These are phyloP conservation scores for Acer saccharum DNA, from an alignment of 345 rosid genomes.

Conservation along the genomic window DNA sequence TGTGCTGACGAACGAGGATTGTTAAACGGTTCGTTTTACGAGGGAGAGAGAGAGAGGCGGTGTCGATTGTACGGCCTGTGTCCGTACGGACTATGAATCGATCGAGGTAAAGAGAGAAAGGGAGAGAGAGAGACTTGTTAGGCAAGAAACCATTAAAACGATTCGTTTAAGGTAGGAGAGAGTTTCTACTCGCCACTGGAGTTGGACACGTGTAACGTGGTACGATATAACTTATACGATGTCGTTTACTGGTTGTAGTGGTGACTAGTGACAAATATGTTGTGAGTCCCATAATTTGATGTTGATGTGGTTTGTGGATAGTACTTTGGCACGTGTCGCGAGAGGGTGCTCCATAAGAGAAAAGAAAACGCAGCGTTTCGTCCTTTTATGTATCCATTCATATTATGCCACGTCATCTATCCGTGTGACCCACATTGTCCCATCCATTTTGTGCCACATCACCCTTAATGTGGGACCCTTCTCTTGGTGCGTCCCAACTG, in stretches of 20 bases:
- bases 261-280: neutral
- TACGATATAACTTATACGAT: neutral
- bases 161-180: neutral
- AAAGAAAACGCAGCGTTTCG: neutral
- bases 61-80: no score
- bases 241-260: neutral
- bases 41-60: no score
- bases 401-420: neutral
- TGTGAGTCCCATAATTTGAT: neutral
- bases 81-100: no score
- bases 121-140: no score
- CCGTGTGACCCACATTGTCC: neutral
- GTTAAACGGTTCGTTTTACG: no score
- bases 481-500: no score
- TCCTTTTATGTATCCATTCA: neutral
- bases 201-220: neutral
- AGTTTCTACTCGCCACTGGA: neutral
- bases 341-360: neutral
- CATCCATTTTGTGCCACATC: neutral
- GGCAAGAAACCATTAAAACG: no score
- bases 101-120: no score
- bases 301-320: neutral
- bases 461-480: neutral
- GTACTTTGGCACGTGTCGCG: neutral
- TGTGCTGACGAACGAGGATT: neutral